These are phyloP conservation scores for Boletellus ananas DNA, from an alignment of 768 basidiomycete genomes.

Conservation along the genomic window DNA sequence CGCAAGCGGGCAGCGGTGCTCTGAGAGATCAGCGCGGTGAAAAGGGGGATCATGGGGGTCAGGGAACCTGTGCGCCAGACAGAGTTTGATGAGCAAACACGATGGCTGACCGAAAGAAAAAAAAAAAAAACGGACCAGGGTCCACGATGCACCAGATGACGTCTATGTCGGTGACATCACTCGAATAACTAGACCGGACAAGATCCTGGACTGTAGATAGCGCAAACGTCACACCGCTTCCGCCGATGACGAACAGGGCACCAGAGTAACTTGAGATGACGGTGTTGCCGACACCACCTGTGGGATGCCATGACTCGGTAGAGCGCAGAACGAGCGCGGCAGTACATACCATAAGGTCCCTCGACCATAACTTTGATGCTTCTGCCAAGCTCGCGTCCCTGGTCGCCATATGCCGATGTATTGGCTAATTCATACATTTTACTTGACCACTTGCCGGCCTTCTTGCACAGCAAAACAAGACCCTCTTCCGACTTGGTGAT, in stretches of 20 bases:
- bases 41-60: conserved; percentile 46
- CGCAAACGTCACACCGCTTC: conserved; percentile 73
- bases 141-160: conserved; percentile 69
- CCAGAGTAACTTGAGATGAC: conserved; percentile 64
- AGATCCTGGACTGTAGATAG: conserved; percentile 64
- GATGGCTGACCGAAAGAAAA: background rate
- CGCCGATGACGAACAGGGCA: conserved; percentile 66
- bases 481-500: conserved; percentile 54
- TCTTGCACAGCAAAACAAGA: conserved; percentile 64
- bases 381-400: conserved; percentile 22
- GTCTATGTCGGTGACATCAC: conserved; percentile 55
- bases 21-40: conserved; percentile 44
- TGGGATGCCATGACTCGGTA: background rate
- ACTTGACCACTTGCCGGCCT: conserved; percentile 61
- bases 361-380: conserved; percentile 44
- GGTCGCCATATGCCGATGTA: conserved; percentile 31
- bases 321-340: background rate
- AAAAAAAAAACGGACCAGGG: conserved; percentile 35
- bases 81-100: background rate
- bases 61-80: conserved; percentile 34
- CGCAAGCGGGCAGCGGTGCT: conserved; percentile 42
- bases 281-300: conserved; percentile 59
- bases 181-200: conserved; percentile 44
- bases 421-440: conserved; percentile 51
- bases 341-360: conserved; percentile 48